These are phyloP conservation scores for Cairneyella variabilis DNA, from an alignment of 495 filamentous ascomycete genomes.

Conservation along the genomic window DNA sequence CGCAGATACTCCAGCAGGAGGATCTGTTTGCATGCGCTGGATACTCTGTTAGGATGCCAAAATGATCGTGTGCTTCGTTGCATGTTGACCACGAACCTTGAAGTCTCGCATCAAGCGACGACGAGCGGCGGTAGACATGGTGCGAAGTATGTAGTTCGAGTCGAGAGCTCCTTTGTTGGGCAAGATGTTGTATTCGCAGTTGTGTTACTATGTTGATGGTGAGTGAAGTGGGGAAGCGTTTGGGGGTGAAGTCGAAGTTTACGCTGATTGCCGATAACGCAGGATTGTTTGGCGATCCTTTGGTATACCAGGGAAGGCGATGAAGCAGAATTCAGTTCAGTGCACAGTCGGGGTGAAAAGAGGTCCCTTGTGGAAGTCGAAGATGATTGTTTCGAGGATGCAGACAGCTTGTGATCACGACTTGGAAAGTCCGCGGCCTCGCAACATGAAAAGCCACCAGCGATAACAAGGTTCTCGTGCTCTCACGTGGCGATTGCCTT, in stretches of 20 bases:
- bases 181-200: too few relatives aligned
- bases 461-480: background rate
- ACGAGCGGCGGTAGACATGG: constrained; percentile 90
- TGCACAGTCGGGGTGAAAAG: too few relatives aligned
- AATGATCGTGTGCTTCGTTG: constrained; percentile 15
- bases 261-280: background rate
- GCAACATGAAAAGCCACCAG: constrained; percentile 5
- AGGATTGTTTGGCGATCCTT: too few relatives aligned
- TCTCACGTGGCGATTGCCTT: constrained; percentile 22
- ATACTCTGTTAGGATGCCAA: constrained; percentile 9
- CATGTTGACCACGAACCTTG: constrained; percentile 61
- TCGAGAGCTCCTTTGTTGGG: too few relatives aligned
- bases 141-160: too few relatives aligned
- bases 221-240: background rate
- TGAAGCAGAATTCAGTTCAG: too few relatives aligned
- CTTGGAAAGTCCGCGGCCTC: background rate
- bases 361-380: background rate
- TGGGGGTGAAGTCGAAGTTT: background rate
- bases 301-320: too few relatives aligned
- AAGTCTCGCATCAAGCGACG: constrained; percentile 97
- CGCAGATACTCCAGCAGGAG: constrained; percentile 93
- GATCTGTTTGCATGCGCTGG: constrained; percentile 99
- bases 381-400: background rate
- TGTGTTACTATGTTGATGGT: background rate
- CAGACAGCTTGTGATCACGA: background rate